A percentile compares a stretch with the other conserved stretches of the same genome.
phyloP scores from a whole-genome alignment of 2,329 filamentous ascomycete species.

The Fusarium hainanense region DNA sequence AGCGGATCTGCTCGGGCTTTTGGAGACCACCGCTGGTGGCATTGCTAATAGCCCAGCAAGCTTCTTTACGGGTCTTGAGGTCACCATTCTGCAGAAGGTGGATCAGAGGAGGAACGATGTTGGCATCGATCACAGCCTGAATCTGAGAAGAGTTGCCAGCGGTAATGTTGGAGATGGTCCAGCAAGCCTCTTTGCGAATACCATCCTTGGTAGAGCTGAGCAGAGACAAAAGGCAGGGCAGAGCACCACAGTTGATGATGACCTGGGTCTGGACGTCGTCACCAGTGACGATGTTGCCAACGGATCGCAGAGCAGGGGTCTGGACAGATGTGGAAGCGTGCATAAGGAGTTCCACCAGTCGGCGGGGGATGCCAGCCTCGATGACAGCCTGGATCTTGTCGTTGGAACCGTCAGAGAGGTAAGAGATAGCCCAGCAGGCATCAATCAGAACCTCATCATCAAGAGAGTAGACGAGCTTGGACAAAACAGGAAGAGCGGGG shows the following conservation, averaged over 20 bases:
- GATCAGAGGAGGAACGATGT: conserved; percentile 96
- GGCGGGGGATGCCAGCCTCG: conserved; percentile 95
- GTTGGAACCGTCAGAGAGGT: conserved; percentile 96
- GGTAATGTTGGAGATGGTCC: conserved; percentile 99
- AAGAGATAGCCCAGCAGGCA: conserved; percentile 99
- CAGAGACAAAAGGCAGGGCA: conserved; percentile 91
- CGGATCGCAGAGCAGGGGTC: conserved; percentile 94
- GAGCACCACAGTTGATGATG: conserved; percentile 97
- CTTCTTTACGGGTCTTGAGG: conserved; percentile 99
- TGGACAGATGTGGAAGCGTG: conserved; percentile 98
- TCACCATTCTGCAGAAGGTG: conserved; percentile 96
- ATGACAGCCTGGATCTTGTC: conserved; percentile 99
- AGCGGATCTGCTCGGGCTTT: conserved; percentile 98
- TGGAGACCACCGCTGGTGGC: conserved; percentile 97
- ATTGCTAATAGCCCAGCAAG: conserved; percentile 99
- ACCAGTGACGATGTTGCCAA: conserved; percentile 98
- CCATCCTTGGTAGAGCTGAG: conserved; percentile 98
- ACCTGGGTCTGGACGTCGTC: conserved; percentile 99
- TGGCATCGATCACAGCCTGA: conserved; percentile 94
- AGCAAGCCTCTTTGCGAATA: conserved; percentile 99
- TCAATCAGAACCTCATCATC: conserved; percentile 99
- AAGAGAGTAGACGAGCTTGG: conserved; percentile 97
- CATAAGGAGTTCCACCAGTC: conserved; percentile 96
- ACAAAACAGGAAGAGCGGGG: conserved; percentile 91
- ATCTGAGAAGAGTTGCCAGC: conserved; percentile 98